Conservation (phyloP, 192 early-diverging fungal species). For the Umbelopsis isabellina region DNA sequence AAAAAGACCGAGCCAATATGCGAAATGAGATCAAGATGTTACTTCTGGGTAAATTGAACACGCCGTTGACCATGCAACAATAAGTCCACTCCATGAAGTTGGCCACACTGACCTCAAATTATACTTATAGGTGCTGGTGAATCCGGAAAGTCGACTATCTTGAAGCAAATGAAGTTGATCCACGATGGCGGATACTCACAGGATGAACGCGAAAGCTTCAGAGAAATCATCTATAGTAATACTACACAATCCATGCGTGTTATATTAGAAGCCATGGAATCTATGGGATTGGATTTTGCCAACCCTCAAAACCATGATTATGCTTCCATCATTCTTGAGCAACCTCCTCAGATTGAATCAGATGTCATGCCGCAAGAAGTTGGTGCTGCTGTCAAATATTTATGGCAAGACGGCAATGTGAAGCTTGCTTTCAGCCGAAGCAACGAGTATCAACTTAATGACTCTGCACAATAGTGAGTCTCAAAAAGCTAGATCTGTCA, state of each 20-base stretch:
- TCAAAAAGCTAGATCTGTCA: not conserved
- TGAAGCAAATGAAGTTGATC: conserved; percentile 99
- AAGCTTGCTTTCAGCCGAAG: conserved; percentile 75
- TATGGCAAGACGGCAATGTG: conserved; percentile 87
- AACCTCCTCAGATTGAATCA: conserved; percentile 86
- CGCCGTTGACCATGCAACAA: not conserved
- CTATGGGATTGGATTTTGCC: conserved; percentile 74
- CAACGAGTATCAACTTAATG: conserved; percentile 93
- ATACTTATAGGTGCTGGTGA: conserved; percentile 82
- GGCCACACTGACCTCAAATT: not conserved
- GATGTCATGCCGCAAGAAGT: conserved; percentile 83
- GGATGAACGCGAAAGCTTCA: conserved; percentile 91
- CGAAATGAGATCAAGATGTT: conserved; percentile 97
- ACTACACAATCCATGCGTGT: conserved; percentile 95
- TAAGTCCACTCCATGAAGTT: not conserved
- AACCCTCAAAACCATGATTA: conserved; percentile 72
- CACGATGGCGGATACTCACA: conserved; percentile 92
- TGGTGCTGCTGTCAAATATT: conserved; percentile 73
- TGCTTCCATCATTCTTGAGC: conserved; percentile 73
- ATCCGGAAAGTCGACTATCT: conserved; percentile 95
- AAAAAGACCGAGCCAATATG: conserved; percentile 77
- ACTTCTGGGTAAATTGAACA: conserved; percentile 65
- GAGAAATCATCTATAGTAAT: conserved; percentile 96
- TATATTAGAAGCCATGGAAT: conserved; percentile 93
- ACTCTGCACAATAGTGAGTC: conserved; percentile 89